These are phyloP conservation scores for Pestalotiopsis sp. DNA, from an alignment of 2,329 filamentous ascomycete genomes.

Conservation along the genomic window DNA sequence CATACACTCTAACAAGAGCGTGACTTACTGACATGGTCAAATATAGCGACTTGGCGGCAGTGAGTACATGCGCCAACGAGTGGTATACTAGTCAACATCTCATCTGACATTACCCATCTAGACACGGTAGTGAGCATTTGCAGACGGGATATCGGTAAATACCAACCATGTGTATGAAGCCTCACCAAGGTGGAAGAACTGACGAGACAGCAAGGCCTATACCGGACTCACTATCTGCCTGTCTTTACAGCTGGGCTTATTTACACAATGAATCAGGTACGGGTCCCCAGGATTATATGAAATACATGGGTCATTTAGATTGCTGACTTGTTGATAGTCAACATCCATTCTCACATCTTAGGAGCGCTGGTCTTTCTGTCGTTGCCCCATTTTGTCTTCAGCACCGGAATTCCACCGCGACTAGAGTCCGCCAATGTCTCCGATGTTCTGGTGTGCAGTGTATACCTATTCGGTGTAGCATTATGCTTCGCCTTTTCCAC, in stretches of 20 bases:
- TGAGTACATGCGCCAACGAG: constrained; percentile 10
- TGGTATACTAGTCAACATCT: too few species aligned
- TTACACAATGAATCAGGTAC: constrained; percentile 37
- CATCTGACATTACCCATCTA: not conserved
- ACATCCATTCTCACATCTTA: constrained; percentile 46
- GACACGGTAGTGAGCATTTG: constrained; percentile 22
- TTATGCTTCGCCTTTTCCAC: constrained; percentile 47
- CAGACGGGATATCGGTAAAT: constrained; percentile 20
- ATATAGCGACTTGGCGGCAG: constrained; percentile 21
- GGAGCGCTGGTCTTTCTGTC: constrained; percentile 39
- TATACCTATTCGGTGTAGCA: constrained; percentile 17
- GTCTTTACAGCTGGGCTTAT: constrained; percentile 29
- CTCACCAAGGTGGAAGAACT: not conserved
- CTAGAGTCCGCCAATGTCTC: constrained; percentile 33
- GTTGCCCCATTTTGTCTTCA: constrained; percentile 37
- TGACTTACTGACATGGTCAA: not conserved
- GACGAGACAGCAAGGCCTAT: not conserved
- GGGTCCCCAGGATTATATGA: not conserved
- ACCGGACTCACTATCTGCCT: constrained; percentile 18
- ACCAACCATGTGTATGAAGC: not conserved
- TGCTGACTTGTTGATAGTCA: constrained; percentile 28
- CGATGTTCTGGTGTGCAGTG: constrained; percentile 37
- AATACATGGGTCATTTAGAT: not conserved
- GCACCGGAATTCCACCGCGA: constrained; percentile 33
- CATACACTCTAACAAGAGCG: not conserved